Evolutionary conservation across 768 basidiomycete species (phyloP).

Genomic region (Suillus subluteus): DNA sequence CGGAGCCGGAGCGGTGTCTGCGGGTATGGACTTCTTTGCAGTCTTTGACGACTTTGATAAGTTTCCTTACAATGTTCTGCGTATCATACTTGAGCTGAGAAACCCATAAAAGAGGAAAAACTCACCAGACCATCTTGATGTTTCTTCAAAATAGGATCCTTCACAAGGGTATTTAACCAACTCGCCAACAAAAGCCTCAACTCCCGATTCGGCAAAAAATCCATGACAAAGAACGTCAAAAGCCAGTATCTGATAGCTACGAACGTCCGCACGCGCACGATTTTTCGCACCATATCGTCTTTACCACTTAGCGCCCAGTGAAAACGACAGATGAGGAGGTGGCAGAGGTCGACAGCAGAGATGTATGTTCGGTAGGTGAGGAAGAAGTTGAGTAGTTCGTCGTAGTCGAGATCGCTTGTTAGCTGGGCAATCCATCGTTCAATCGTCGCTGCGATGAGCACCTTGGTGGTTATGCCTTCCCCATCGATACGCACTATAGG

Average conservation of each 20-base stretch:
- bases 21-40: constrained; percentile 72
- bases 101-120: constrained; percentile 14
- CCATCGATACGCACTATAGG: constrained; percentile 29
- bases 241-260: constrained; percentile 91
- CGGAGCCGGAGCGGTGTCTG: constrained; percentile 31
- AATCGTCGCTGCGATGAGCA: constrained; percentile 88
- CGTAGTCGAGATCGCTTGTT: constrained; percentile 84
- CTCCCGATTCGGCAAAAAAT: constrained; percentile 83
- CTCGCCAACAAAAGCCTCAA: constrained; percentile 70
- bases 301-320: constrained; percentile 76
- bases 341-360: constrained; percentile 75
- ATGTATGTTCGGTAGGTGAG: constrained; percentile 90
- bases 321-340: constrained; percentile 84
- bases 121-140: constrained; percentile 75
- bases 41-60: constrained; percentile 83
- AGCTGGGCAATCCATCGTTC: constrained; percentile 93
- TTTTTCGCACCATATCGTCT: constrained; percentile 73
- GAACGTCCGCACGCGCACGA: constrained; percentile 88
- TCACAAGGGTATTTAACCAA: constrained; percentile 80
- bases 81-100: constrained; percentile 15
- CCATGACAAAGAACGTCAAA: constrained; percentile 86
- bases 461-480: constrained; percentile 38
- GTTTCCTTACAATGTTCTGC: constrained; percentile 78
- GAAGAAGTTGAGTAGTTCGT: constrained; percentile 89
- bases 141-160: constrained; percentile 69